A percentile compares a stretch with the other conserved stretches of the same genome.
These are phyloP conservation scores for Pseudogymnoascus sp. DNA, from an alignment of 2,329 filamentous ascomycete species.

Conservation along the genomic window DNA sequence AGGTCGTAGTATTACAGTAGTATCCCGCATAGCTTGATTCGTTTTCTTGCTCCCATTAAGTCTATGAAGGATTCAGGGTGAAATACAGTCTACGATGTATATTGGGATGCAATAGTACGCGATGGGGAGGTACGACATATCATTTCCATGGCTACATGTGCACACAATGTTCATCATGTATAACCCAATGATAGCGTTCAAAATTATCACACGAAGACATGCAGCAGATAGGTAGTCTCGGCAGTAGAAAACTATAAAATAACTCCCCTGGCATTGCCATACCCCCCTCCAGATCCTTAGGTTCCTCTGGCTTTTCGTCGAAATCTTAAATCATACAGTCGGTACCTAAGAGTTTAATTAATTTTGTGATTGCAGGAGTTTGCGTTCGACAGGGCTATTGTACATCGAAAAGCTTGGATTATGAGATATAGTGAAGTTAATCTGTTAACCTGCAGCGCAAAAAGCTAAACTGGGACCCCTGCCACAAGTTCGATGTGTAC, in stretches of 20 bases:
- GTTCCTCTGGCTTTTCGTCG: neutral
- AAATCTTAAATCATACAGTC: neutral
- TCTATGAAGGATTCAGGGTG: neutral
- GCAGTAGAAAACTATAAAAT: neutral
- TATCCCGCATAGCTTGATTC: too few relatives aligned
- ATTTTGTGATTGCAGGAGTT: neutral
- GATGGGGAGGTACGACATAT: neutral
- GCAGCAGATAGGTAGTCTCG: neutral
- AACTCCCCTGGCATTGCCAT: neutral
- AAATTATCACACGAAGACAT: neutral
- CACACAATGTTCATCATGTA: neutral
- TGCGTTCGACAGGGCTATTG: neutral
- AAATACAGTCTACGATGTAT: neutral
- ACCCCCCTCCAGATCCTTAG: neutral
- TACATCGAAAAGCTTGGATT: neutral
- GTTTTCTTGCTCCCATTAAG: neutral
- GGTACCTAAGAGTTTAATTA: neutral
- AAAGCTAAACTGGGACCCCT: neutral
- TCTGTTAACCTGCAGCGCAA: neutral
- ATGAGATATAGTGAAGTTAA: neutral
- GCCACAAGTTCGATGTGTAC: neutral
- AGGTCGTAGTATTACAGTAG: too few relatives aligned
- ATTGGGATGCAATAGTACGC: neutral
- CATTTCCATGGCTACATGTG: neutral
- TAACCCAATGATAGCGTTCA: neutral